Base-by-base conservation (phyloP, 257 asterid species). In the Solanum lignicaule region DNA sequence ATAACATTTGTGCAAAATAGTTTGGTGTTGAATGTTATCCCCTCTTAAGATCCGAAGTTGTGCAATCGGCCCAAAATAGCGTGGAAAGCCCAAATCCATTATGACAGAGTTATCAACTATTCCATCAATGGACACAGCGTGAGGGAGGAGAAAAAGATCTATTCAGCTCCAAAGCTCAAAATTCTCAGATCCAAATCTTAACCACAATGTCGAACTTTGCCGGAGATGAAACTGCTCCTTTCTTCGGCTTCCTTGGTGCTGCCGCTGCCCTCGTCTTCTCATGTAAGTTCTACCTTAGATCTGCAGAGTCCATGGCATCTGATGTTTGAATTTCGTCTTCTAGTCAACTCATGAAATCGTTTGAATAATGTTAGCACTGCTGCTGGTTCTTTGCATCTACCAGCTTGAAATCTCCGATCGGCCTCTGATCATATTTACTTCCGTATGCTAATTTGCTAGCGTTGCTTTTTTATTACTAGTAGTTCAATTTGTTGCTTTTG, bases 151-250 rank as follows among this genome's bases (percentile, higher is more conserved):
- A 62, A 15, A 39, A 66, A 62, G 39, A 87, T 87, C 87, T 43
- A 4, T 87, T 87, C 66, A 36, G 39, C 75, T 72, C 71, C 60
- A 79, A 39, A 46, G 10, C 83, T 23, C 66, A 52, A 68, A 21
- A 31, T 71, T 72, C 48, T 74, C 73, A 84, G 88, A 84, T 88
- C 82, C 76, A 69, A 48, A 84, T 72, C 85, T 48, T 5, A 84
- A 25, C 52, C 16, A 65, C 15, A 84, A 68, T 82, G 91, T 90
- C 96, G 83, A 82, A 91, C 84, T 93, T 93, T 90, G 88, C 92
- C 90, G 96, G 96, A 88, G 96, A 93, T 92, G 96, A 93, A 91
- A 92, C 96, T 89, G 96, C 96, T 87, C 96, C 96, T 9, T 92
- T 93, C 88, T 93, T 93, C 90, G 95, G 95, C 86, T 93, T 93